These are phyloP conservation scores for Salvia miltiorrhiza DNA, from an alignment of 257 asterid genomes.

Conservation along the genomic window DNA sequence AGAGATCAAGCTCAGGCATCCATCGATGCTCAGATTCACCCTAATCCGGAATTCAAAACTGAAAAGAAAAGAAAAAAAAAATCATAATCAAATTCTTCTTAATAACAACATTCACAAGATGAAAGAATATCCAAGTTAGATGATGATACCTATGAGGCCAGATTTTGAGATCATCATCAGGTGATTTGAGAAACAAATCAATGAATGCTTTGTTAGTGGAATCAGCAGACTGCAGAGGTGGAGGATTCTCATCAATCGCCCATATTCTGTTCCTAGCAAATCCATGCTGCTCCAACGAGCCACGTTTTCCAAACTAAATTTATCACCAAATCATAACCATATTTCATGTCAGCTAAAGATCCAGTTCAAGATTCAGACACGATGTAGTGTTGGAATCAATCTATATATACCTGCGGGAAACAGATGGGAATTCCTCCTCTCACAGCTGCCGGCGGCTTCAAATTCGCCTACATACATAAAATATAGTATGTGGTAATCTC, in stretches of 20 bases:
- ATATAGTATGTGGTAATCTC: no score
- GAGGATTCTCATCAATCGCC: constrained; percentile 68
- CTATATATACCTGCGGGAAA: constrained; percentile 71
- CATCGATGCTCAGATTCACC: constrained; percentile 58
- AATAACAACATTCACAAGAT: no score
- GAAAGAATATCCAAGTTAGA: not conserved
- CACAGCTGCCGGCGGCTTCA: constrained; percentile 76
- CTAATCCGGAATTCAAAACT: constrained; percentile 77
- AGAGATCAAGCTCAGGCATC: constrained; percentile 56
- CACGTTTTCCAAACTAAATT: constrained; percentile 84
- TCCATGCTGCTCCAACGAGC: constrained; percentile 82
- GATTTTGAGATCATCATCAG: constrained; percentile 67
- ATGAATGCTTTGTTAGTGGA: constrained; percentile 40
- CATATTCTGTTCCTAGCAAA: constrained; percentile 77
- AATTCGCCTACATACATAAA: constrained; percentile 74
- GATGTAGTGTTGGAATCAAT: not conserved
- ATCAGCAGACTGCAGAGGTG: constrained; percentile 47
- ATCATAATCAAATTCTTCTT: not conserved
- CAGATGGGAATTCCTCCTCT: constrained; percentile 92
- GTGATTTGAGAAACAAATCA: constrained; percentile 64
- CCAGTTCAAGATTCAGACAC: not conserved
- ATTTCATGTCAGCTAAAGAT: constrained; percentile 10
- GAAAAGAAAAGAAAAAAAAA: not conserved
- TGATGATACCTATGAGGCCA: constrained; percentile 81
- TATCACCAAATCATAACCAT: not conserved